Percentiles rank a stretch among this genome's conserved stretches.
phyloP scores from a whole-genome alignment of 1,139 yeast species.

The Taphrina confusa region DNA sequence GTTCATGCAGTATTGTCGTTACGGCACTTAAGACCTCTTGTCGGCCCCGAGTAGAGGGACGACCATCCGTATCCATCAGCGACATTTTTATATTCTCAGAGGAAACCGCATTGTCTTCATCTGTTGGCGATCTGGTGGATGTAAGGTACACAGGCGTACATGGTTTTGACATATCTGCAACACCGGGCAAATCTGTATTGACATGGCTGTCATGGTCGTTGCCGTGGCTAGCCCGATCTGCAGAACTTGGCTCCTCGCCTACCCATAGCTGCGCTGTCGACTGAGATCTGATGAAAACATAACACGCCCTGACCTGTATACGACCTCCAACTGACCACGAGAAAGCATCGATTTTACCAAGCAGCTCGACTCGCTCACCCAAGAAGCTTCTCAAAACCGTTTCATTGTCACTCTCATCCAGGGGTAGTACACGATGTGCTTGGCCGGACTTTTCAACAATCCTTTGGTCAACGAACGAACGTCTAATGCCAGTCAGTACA shows the following conservation, averaged over 20 bases:
- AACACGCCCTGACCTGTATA: not conserved
- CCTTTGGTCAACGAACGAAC: not conserved
- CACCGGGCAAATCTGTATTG: no score
- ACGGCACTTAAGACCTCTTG: not conserved
- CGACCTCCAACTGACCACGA: not conserved
- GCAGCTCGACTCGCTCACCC: not conserved
- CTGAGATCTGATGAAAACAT: not conserved
- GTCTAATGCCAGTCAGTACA: not conserved
- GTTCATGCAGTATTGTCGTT: not conserved
- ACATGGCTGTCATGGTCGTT: no score
- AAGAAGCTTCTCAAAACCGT: not conserved
- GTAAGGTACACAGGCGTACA: no score
- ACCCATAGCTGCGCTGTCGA: not conserved
- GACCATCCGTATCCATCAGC: not conserved
- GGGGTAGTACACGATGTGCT: not conserved
- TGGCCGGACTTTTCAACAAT: not conserved
- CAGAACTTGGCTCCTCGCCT: not conserved
- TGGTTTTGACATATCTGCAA: no score
- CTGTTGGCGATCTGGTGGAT: no score
- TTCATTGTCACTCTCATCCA: no score
- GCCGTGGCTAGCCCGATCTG: no score
- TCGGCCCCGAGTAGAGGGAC: not conserved
- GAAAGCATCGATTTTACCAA: slow-evolving; percentile 1
- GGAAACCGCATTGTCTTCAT: no score
- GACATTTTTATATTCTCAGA: no score